Evolutionary conservation across 306 rosid genomes (phyloP), one percentile per base, ranked within the genome.

Genomic region (Hippophae tibetana): DNA sequence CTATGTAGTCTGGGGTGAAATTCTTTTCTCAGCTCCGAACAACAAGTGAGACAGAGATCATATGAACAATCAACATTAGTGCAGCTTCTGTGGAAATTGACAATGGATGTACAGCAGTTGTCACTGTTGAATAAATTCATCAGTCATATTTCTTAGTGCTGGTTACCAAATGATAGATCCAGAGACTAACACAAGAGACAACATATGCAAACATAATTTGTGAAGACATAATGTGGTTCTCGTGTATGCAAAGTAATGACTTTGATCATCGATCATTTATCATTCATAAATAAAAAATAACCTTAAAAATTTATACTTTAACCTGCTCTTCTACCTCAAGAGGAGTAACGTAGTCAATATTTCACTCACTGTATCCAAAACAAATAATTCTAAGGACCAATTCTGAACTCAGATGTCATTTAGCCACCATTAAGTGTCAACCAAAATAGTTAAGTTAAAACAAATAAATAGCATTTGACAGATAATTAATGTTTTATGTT

Each of bases 51-150:
- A 69, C 89, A 83, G 58, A 83, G 83, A 64, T 83, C 89, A 51
- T 66, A 79, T 54, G 75, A 68, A 69, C 89, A 83, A 67, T 67
- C 14, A 51, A 76, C 78, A 79, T 74, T 77, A 52, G 83, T 65
- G 73, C 89, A 83, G 69, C 83, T 83, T 83, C 89, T 69, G 74
- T 77, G 81, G 76, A 83, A 77, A 70, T 79, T 79, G 79, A 77
- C 89, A 58, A 83, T 83, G 61, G 89, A 83, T 69, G 86, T 83
- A 69, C 72, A 66, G 85, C 85, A 83, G 68, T 74, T 83, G 83
- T 83, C 81, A 77, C 89, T 77, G 83, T 70, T 56, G 63, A 45
- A 49, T 49, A 46, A 46, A 13, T 46, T 31, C 5, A 31, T 31
- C 38, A 31, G 38, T 31, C 38, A 31, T 4, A 31, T 2, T 2